These are phyloP conservation scores for Triglochin maritima DNA, from an alignment of 106 monocot genomes.

Conservation along the genomic window DNA sequence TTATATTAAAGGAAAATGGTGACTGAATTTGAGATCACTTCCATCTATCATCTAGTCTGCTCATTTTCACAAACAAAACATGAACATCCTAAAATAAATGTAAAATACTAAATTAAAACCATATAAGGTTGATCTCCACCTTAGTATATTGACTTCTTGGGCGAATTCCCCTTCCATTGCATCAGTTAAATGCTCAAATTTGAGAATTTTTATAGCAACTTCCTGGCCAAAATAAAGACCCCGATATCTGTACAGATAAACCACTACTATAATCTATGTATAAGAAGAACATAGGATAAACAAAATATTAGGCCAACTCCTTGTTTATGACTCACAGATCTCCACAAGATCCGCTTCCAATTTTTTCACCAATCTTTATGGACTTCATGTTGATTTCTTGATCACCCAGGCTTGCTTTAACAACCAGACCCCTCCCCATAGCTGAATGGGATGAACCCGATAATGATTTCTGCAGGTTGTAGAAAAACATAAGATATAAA, in stretches of 20 bases:
- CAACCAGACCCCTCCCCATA: conserved; percentile 25
- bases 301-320: not conserved
- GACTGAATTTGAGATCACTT: not conserved
- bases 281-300: not conserved
- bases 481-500: not conserved
- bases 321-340: conserved; percentile 46
- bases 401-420: conserved; percentile 38
- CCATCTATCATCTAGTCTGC: not conserved
- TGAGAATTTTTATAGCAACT: conserved; percentile 83
- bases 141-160: conserved; percentile 75
- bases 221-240: conserved; percentile 70
- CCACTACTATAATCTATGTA: not conserved
- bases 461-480: conserved; percentile 36
- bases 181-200: conserved; percentile 56
- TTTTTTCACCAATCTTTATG: conserved; percentile 59
- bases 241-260: conserved; percentile 42
- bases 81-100: not conserved
- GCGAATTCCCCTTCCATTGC: conserved; percentile 45
- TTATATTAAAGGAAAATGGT: not conserved
- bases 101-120: not conserved
- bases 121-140: conserved; percentile 18
- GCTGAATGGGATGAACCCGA: conserved; percentile 39
- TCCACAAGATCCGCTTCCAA: conserved; percentile 72
- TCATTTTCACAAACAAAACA: not conserved
- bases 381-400: conserved; percentile 48